A percentile compares a stretch with the other conserved stretches of the same genome.
Evolutionary conservation across 129 eudicot species (phyloP).

Genomic region (Smallanthus sonchifolius): DNA sequence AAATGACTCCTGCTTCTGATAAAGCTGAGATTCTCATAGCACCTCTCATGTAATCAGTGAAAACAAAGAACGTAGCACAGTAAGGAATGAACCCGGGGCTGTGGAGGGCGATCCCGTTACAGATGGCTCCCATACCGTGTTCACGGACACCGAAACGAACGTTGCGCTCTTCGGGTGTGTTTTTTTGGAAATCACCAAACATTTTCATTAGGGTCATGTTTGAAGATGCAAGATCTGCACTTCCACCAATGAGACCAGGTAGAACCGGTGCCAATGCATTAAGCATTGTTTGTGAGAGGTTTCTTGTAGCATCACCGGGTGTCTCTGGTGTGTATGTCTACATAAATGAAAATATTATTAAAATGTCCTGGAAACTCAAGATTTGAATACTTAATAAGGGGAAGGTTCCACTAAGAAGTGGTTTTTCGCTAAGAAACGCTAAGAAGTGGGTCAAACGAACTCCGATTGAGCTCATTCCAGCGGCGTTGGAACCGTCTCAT

Average conservation of each 20-base stretch:
- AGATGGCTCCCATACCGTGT: constrained; percentile 94
- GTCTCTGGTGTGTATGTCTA: constrained; percentile 89
- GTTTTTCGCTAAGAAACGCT: no score
- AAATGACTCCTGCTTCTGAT: constrained; percentile 82
- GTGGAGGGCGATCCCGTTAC: constrained; percentile 93
- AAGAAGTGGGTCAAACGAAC: no score
- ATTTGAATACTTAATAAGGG: no score
- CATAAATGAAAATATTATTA: not conserved
- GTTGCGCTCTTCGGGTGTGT: constrained; percentile 92
- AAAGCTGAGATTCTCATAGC: constrained; percentile 93
- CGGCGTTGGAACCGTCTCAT: no score
- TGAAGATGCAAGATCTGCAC: constrained; percentile 97
- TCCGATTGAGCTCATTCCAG: no score
- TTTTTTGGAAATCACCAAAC: constrained; percentile 91
- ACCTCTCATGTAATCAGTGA: constrained; percentile 98
- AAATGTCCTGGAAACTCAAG: not conserved
- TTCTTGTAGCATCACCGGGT: constrained; percentile 90
- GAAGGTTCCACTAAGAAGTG: no score
- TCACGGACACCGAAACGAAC: constrained; percentile 92
- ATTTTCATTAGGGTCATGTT: constrained; percentile 93
- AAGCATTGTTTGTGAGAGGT: constrained; percentile 74
- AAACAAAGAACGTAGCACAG: constrained; percentile 95
- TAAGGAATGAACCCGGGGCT: constrained; percentile 83
- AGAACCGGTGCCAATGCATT: constrained; percentile 82
- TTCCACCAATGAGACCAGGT: constrained; percentile 91